Conservation (phyloP, 305 asterid species). For the Fraxinus velutina region DNA sequence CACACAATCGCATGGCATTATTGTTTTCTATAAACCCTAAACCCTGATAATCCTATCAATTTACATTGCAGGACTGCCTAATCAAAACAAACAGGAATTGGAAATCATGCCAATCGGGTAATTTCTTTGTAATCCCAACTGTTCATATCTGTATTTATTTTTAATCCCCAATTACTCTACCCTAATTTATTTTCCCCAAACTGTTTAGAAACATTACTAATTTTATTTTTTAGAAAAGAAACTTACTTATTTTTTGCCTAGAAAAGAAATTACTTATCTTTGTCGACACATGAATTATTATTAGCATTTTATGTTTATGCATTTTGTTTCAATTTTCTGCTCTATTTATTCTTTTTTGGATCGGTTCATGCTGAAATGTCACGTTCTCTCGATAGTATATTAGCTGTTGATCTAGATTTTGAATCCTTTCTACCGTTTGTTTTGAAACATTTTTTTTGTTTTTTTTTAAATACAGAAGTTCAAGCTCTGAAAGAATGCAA, state of each 20-base stretch:
- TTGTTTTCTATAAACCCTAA: constrained; percentile 20
- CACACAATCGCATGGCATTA: background rate
- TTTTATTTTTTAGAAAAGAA: background rate
- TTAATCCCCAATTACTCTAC: background rate
- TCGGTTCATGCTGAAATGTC: background rate
- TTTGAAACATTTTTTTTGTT: background rate
- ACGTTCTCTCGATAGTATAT: background rate
- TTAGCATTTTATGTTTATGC: background rate
- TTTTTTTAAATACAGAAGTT: constrained; percentile 44
- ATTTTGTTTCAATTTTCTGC: background rate
- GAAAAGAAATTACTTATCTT: background rate
- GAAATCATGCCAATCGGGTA: constrained; percentile 77
- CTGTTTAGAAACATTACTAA: background rate
- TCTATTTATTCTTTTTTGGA: background rate
- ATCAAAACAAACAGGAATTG: constrained; percentile 56
- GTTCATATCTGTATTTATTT: background rate
- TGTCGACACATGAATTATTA: background rate
- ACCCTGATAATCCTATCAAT: background rate
- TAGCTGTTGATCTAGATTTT: background rate
- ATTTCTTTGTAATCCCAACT: background rate
- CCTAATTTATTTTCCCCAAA: background rate
- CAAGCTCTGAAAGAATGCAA: constrained; percentile 71
- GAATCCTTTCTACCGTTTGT: background rate
- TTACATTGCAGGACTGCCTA: constrained; percentile 60
- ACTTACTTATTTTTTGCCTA: background rate